Evolutionary conservation across 2,329 filamentous ascomycete genomes (phyloP).

Genomic region (Fusarium phyllophilum): DNA sequence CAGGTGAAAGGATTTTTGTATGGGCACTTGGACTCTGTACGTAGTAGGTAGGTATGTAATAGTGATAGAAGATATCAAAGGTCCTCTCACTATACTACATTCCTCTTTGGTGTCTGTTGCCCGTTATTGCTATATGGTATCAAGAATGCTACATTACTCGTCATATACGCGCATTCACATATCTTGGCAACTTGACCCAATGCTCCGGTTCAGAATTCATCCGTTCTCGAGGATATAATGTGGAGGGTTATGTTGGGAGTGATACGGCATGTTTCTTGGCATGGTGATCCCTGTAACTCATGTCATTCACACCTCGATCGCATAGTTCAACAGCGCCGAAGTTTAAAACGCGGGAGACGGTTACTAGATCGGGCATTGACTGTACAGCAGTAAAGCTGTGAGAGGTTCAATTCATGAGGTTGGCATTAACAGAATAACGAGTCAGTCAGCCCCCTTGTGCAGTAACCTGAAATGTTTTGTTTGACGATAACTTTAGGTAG

Average conservation of each 20-base stretch:
- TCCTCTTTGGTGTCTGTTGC: background rate
- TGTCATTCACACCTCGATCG: background rate
- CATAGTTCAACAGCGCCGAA: background rate
- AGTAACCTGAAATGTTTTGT: slow-evolving; percentile 4
- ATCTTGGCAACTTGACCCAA: slow-evolving; percentile 18
- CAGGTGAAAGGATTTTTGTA: slow-evolving; percentile 2
- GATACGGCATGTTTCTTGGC: slow-evolving; percentile 8
- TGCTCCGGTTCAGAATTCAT: slow-evolving; percentile 16
- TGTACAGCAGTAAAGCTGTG: background rate
- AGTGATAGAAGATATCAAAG: background rate
- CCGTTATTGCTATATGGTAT: background rate
- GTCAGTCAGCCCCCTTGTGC: background rate
- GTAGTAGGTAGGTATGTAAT: background rate
- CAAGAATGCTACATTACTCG: background rate
- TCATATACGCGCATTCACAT: background rate
- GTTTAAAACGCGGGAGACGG: slow-evolving; percentile 14
- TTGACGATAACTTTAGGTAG: background rate
- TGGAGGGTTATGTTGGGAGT: background rate
- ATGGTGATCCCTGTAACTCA: slow-evolving; percentile 1
- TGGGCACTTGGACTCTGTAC: background rate
- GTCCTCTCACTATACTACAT: background rate
- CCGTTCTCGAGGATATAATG: slow-evolving; percentile 11
- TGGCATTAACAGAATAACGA: background rate
- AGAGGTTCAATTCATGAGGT: background rate
- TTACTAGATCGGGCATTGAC: slow-evolving; percentile 1